Evolutionary conservation across 1,284 basidiomycete genomes (phyloP).

Genomic region (Papiliotrema terrestris): DNA sequence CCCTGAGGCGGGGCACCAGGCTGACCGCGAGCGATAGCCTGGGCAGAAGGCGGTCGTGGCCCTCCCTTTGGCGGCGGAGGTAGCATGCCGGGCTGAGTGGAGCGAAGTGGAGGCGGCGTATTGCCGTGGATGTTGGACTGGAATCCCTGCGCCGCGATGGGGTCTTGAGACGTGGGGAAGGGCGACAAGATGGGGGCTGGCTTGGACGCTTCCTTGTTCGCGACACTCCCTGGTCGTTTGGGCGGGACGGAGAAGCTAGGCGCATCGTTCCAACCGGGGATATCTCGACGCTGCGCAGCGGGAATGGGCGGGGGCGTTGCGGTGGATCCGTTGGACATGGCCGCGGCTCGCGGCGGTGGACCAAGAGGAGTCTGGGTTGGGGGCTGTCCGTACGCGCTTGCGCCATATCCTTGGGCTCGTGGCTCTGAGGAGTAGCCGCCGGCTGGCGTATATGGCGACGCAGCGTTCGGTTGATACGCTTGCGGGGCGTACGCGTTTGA

Average conservation of each 20-base stretch:
- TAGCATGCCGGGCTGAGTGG: conserved; percentile 35
- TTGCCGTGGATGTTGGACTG: conserved; percentile 7
- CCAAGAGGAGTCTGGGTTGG: conserved; percentile 36
- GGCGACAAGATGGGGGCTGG: conserved; percentile 76
- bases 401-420: conserved; percentile 33
- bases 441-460: conserved; percentile 6
- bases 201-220: conserved; percentile 53
- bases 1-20: too few species aligned
- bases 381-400: conserved; percentile 19
- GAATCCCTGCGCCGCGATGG: background rate
- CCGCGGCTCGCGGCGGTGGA: conserved; percentile 42
- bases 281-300: conserved; percentile 54
- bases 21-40: conserved; percentile 16
- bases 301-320: conserved; percentile 34
- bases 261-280: conserved; percentile 85
- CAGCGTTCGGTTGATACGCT: conserved; percentile 6
- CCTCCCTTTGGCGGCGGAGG: conserved; percentile 46
- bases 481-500: conserved; percentile 15
- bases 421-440: conserved; percentile 23
- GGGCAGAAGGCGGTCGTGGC: conserved; percentile 46
- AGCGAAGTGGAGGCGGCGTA: conserved; percentile 36
- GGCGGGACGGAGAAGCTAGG: conserved; percentile 49
- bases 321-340: conserved; percentile 10
- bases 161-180: conserved; percentile 58
- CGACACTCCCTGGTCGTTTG: conserved; percentile 55